A percentile compares a stretch with the other conserved stretches of the same genome.
Evolutionary conservation across 768 basidiomycete genomes (phyloP).

Genomic region (Suillus lakei): DNA sequence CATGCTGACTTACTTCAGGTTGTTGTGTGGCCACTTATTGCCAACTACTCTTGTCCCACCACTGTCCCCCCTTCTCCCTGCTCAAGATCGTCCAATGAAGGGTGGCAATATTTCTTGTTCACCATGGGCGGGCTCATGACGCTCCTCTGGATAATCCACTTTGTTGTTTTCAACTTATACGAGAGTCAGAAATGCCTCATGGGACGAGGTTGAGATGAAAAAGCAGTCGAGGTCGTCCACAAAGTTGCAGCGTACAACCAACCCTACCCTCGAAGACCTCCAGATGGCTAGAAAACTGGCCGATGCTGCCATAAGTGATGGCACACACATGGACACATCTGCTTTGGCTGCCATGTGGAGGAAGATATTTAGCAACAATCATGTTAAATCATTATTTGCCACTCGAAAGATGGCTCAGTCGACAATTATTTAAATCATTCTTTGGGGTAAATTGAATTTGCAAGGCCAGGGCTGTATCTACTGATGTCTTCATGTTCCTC

Average conservation of each 20-base stretch:
- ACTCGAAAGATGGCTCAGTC: conserved; percentile 54
- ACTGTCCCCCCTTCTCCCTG: conserved; percentile 51
- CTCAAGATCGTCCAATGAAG: conserved; percentile 58
- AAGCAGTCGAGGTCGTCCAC: conserved; percentile 66
- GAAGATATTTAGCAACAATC: conserved; percentile 44
- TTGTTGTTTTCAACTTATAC: conserved; percentile 67
- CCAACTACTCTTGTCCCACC: conserved; percentile 62
- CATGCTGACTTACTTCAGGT: conserved; percentile 41
- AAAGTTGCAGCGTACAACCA: conserved; percentile 63
- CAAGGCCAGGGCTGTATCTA: not conserved
- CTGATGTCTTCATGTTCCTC: conserved; percentile 9
- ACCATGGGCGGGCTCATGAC: conserved; percentile 75
- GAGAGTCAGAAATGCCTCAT: conserved; percentile 78
- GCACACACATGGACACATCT: conserved; percentile 37
- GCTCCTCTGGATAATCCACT: conserved; percentile 61
- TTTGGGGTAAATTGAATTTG: conserved; percentile 49
- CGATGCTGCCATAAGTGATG: conserved; percentile 15
- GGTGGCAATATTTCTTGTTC: conserved; percentile 81
- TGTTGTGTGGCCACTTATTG: conserved; percentile 76
- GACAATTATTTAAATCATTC: conserved; percentile 52
- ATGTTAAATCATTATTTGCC: conserved; percentile 54
- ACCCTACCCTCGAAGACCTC: conserved; percentile 58
- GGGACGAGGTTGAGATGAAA: conserved; percentile 64
- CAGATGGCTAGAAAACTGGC: conserved; percentile 20
- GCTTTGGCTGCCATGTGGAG: conserved; percentile 43